Base-by-base conservation (phyloP, 2,329 filamentous ascomycete genomes). In the Fonsecaea nubica region DNA sequence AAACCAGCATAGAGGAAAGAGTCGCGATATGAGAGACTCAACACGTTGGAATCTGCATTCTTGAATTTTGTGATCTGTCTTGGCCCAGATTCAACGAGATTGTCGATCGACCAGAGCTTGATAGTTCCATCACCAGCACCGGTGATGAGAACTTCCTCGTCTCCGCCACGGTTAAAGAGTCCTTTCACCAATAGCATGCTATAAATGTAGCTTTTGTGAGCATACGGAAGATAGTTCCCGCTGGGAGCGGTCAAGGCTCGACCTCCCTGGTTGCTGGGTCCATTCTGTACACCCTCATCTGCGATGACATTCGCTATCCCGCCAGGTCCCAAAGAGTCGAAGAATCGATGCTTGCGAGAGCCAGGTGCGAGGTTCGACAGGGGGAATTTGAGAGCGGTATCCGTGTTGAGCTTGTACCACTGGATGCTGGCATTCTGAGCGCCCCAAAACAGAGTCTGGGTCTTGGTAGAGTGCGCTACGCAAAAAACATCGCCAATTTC, bases 401-500 rank as follows among this genome's bases (percentile, higher is more conserved):
- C 85, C 69, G 92, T 86, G 72, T 87, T 87, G 63, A 97, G 81
- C 70, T 89, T 86, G 73, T 92, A 91, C 95, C 95, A 99, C 7
- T 55, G 58, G 52, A 62, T 62, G 68, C 78, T 67, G 75, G 73
- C 68, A 75, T 98, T 97, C 76, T 98, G 95, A 0, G 93, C 92
- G 64, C 95, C 95, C 52, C 97, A 86, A 77, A 97, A 98, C 3
- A 97, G 85, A 0, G 91, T 96, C 72, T 94, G 87, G 73, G 92
- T 84, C 71, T 88, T 85, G 6, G 88, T 81, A 3, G 93, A 97
- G 78, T 96, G 97, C 1, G 90, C 90, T n/a, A 97, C 89, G 72
- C 92, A 96, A 77, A 98, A 98, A 66, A 99, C 88, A 80, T 99
- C 95, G 66, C 95, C 95, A 48, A 97, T 91, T 73, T 98, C 95